These are phyloP conservation scores for Arctostaphylos glauca DNA, from an alignment of 148 eudicot species.

Conservation along the genomic window DNA sequence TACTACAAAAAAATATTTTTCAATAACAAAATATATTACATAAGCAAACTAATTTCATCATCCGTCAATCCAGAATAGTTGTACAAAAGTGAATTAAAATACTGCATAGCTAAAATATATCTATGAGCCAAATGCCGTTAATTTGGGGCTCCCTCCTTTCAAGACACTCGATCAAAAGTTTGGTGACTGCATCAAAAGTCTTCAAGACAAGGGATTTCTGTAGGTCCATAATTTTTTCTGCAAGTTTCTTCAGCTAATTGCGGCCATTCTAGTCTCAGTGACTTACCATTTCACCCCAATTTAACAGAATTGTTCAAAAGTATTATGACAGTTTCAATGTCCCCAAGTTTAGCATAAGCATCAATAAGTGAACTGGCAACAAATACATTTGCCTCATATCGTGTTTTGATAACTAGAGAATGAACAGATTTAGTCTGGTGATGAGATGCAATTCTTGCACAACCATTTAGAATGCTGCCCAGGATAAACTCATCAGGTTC, in stretches of 20 bases:
- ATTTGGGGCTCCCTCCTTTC: constrained; percentile 72
- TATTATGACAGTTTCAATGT: constrained; percentile 10
- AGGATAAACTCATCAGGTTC: constrained; percentile 25
- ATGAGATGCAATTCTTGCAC: constrained; percentile 23
- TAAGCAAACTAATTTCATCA: no score
- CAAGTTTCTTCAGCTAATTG: not conserved
- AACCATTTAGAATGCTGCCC: constrained; percentile 23
- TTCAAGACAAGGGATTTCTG: constrained; percentile 73
- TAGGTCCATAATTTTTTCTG: constrained; percentile 3
- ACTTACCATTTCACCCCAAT: not conserved
- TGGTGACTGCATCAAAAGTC: constrained; percentile 79
- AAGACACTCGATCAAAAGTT: constrained; percentile 79
- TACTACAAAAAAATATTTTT: no score
- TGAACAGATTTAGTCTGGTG: constrained; percentile 21
- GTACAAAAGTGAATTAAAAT: no score
- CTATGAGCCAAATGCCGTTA: no score
- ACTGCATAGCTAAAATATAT: no score
- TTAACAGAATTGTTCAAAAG: not conserved
- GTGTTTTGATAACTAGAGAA: constrained; percentile 15
- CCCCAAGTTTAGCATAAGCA: constrained; percentile 31
- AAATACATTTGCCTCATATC: constrained; percentile 14
- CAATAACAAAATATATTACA: no score
- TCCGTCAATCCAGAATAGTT: no score
- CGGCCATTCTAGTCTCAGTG: not conserved
- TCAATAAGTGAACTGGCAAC: constrained; percentile 25